Conservation (phyloP, 306 rosid species). For the Quercus gilva region DNA sequence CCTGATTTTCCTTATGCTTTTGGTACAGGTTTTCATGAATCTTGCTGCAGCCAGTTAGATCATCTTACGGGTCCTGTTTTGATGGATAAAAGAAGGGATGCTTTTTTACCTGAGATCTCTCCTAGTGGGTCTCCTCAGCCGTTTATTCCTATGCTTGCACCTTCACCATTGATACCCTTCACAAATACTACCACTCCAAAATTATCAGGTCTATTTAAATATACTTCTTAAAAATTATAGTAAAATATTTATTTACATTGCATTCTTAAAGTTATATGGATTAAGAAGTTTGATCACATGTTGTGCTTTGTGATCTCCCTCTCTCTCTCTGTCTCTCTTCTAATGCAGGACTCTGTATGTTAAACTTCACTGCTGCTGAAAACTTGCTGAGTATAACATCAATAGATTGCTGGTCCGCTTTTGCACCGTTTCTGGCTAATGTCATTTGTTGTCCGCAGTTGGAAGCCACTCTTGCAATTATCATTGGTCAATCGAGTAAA, state of each 20-base stretch:
- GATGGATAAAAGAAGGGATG: slow-evolving; percentile 34
- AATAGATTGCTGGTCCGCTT: slow-evolving; percentile 78
- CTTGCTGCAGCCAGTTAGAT: slow-evolving; percentile 35
- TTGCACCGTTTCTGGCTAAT: slow-evolving; percentile 83
- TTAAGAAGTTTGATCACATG: neutral
- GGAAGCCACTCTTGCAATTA: slow-evolving; percentile 89
- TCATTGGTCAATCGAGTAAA: slow-evolving; percentile 85
- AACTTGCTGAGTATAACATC: slow-evolving; percentile 76
- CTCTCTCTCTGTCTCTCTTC: slow-evolving; percentile 10
- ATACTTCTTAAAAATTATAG: neutral
- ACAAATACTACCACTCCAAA: slow-evolving; percentile 72
- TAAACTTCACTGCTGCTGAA: slow-evolving; percentile 75
- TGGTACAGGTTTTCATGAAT: slow-evolving; percentile 49
- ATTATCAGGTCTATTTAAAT: slow-evolving; percentile 62
- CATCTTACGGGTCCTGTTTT: slow-evolving; percentile 25
- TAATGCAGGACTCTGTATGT: slow-evolving; percentile 67
- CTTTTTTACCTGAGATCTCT: slow-evolving; percentile 55
- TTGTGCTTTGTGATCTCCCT: slow-evolving; percentile 5
- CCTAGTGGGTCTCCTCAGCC: slow-evolving; percentile 79
- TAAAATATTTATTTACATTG: slow-evolving; percentile 1
- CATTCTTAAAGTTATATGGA: slow-evolving; percentile 7
- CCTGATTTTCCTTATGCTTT: slow-evolving; percentile 20
- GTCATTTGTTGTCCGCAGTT: slow-evolving; percentile 95
- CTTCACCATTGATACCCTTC: slow-evolving; percentile 83
- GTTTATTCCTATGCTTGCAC: slow-evolving; percentile 89